Evolutionary conservation across 202 grass and related monocot genomes (phyloP), one percentile per base, ranked within the genome.

Genomic region (Elaeis oleifera): DNA sequence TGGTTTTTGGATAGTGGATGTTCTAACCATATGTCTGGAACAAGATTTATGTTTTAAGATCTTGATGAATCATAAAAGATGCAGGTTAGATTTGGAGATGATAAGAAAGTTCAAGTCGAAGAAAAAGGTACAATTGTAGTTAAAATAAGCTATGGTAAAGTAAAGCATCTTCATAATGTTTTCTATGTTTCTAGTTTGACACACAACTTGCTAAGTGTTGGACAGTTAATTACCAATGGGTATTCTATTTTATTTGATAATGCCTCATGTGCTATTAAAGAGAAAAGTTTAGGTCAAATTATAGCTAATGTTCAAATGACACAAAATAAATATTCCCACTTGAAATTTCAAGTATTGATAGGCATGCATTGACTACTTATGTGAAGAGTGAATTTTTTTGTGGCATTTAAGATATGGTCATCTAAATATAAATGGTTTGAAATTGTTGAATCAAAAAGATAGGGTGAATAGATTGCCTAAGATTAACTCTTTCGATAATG

Each of bases 361-460:
- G 16, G 22, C 29, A 50, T 31, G 61, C 0, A 17, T 21, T 50
- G 17, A 13, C 26, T 48, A 1, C 29, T 19, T 48, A 18, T n/a
- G 15, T 48, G 27, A 64, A 20, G 7, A 49, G 22, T 64, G 13
- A 11, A 1, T 20, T 18, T 49, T 11, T 16, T 8, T 64, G 4
- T 64, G 13, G 31, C 61, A 64, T 19, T 64, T 64, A 9, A 48
- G 29, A 4, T 64, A 64, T 64, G 2, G 28, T 20, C 61, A 64
- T 48, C 29, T 64, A 9, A 50, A 65, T 16, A 50, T 50, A 6
- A 49, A 50, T 6, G 60, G 9, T 39, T 36, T 27, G 16, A 63
- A 11, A 2, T 50, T 64, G 15, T 22, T 50, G 1, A n/a, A 65
- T 20, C 28, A 39, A 65, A 65, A 65, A 14, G 11, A 32, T 5